Evolutionary conservation across 2,329 filamentous ascomycete species (phyloP), one percentile per base, ranked within the genome.

Genomic region (Fusarium protoensiforme): DNA sequence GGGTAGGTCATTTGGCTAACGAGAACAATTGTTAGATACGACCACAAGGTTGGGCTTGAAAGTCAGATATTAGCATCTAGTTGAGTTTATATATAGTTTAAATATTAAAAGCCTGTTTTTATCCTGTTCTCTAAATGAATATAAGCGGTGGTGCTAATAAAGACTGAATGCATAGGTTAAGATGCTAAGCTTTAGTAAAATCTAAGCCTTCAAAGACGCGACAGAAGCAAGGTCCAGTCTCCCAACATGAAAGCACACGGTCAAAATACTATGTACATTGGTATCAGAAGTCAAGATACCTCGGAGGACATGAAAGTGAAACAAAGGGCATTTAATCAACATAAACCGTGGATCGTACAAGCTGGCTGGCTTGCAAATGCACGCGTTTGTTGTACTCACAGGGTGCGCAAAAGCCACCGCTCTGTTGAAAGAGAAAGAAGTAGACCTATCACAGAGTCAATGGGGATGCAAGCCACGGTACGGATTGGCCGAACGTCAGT

Each of bases 101-200:
- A 39, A n/a, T 1, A 5, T 5, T 6, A 0, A 39, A 5, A 2
- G 0, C 1, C 10, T 39, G 2, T 6, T n/a, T 5, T 2, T n/a
- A 11, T 10, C 5, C n/a, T 2, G 9, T 5, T 39, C 11, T 10
- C 11, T 11, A 11, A 11, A n/a, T 4, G 5, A 18, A 5, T n/a
- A 10, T 10, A 5, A 11, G 4, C 10, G 1, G 36, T 39, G 4
- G 18, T n/a, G 18, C 36, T 11, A 9, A 2, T 6, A 39, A 6
- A 6, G 9, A n/a, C 36, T 9, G 27, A 27, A 9, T 0, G 8
- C 9, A 18, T 1, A 16, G 3, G 3, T 4, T 9, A 7, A 4
- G 4, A n/a, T 3, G 7, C 16, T 9, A 2, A 36, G 33, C 0
- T 16, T 7, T 5, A 36, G 27, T 27, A 7, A 27, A 27, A 27